Conservation (phyloP, 352 stramenopile species). For the Phytophthora aleatoria region DNA sequence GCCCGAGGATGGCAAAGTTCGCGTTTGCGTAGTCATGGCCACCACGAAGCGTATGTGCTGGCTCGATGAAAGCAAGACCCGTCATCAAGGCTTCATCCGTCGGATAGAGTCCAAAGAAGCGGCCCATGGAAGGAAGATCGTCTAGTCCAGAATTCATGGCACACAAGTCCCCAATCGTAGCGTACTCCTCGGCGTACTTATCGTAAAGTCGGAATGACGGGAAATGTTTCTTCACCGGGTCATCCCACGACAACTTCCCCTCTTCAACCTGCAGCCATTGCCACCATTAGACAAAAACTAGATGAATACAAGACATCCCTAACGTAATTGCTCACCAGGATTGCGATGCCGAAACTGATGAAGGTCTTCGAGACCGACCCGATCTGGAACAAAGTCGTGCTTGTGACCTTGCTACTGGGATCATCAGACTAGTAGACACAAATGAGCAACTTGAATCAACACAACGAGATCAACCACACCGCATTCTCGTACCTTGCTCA, state of each 20-base stretch:
- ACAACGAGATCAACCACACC: background rate
- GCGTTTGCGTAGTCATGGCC: slow-evolving; percentile 65
- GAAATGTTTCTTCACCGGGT: slow-evolving; percentile 61
- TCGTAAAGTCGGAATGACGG: slow-evolving; percentile 57
- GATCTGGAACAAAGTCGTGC: slow-evolving; percentile 67
- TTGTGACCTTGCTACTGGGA: slow-evolving; percentile 36
- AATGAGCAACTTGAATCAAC: background rate
- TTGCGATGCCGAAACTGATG: slow-evolving; percentile 48
- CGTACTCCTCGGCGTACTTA: slow-evolving; percentile 59
- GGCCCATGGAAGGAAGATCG: slow-evolving; percentile 27
- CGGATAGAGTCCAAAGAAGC: slow-evolving; percentile 41
- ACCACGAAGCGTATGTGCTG: slow-evolving; percentile 46
- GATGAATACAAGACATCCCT: background rate
- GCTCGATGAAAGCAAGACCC: slow-evolving; percentile 43
- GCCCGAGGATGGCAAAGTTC: slow-evolving; percentile 66
- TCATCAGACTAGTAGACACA: slow-evolving; percentile 32
- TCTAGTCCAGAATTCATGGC: slow-evolving; percentile 66
- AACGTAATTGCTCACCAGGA: slow-evolving; percentile 29
- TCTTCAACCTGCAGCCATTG: slow-evolving; percentile 45
- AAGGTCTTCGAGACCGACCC: slow-evolving; percentile 75
- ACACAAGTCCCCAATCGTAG: slow-evolving; percentile 57
- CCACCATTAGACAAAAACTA: background rate
- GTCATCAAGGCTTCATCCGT: slow-evolving; percentile 46
- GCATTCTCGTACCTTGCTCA: slow-evolving; percentile 28
- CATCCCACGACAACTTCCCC: slow-evolving; percentile 50